These are phyloP conservation scores for Penicillium freii DNA, from an alignment of 2,329 filamentous ascomycete genomes.

Conservation along the genomic window DNA sequence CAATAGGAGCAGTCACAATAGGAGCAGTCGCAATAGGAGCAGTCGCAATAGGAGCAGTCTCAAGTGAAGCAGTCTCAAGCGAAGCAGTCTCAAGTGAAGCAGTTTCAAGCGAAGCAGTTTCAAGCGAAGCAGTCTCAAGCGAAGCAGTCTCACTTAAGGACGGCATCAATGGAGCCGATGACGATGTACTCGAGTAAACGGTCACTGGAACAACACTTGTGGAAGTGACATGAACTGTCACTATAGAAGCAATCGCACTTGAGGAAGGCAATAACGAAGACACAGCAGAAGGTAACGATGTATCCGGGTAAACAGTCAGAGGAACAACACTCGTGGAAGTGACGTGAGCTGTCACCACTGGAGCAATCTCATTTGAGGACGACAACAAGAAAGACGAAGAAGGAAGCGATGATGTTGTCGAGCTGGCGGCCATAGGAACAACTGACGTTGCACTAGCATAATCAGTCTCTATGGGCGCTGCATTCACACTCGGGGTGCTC, in stretches of 20 bases:
- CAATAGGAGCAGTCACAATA: neutral
- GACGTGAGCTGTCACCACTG: neutral
- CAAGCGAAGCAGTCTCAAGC: neutral
- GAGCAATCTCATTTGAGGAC: neutral
- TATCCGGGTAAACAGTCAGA: neutral
- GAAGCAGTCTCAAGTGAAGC: neutral
- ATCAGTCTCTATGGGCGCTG: neutral
- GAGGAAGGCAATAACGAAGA: neutral
- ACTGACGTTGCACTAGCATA: neutral
- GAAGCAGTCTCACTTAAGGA: neutral
- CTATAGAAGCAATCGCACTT: neutral
- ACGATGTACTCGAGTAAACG: neutral
- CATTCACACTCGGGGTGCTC: neutral
- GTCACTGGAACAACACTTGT: neutral
- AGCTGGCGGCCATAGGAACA: neutral
- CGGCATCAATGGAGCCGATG: neutral
- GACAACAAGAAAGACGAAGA: neutral
- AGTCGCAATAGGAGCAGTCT: neutral
- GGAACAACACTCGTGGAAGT: constrained; percentile 2
- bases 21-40: neutral
- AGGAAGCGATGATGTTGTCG: neutral
- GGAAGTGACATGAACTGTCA: neutral
- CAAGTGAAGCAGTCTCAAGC: neutral
- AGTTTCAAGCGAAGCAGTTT: neutral
- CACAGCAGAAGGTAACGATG: neutral